Percentiles rank a stretch among this genome's conserved stretches.
phyloP scores from a whole-genome alignment of 441 rosid genomes.

The Pelargonium citronellum region DNA sequence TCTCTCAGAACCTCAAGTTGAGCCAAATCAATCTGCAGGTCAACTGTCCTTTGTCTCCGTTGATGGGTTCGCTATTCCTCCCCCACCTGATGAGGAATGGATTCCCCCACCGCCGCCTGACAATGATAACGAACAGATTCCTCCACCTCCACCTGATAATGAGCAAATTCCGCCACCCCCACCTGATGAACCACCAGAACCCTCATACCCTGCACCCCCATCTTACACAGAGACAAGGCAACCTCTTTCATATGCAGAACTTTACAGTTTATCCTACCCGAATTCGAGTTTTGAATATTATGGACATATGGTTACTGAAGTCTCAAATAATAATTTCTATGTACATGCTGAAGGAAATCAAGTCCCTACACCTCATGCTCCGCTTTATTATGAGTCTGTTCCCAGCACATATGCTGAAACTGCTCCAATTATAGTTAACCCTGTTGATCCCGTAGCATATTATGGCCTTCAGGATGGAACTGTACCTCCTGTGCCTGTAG shows the following conservation, averaged over 20 bases:
- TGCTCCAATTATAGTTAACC: constrained; percentile 39
- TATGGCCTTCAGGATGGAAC: constrained; percentile 50
- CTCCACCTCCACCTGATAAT: constrained; percentile 78
- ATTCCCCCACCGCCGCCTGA: constrained; percentile 84
- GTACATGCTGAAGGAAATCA: constrained; percentile 65
- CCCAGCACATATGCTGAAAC: constrained; percentile 51
- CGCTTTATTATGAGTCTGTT: constrained; percentile 51
- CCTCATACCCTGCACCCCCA: constrained; percentile 37
- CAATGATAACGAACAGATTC: constrained; percentile 41
- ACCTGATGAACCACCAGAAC: constrained; percentile 61
- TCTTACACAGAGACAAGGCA: constrained; percentile 48
- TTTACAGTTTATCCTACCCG: constrained; percentile 50
- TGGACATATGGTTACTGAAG: constrained; percentile 34
- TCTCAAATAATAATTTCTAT: constrained; percentile 44
- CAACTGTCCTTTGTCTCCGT: constrained; percentile 22
- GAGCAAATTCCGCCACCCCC: constrained; percentile 49
- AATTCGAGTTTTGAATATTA: constrained; percentile 52
- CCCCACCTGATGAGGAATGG: constrained; percentile 78
- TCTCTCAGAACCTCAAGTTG: constrained; percentile 27
- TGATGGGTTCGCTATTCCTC: constrained; percentile 40
- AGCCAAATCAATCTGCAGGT: constrained; percentile 35
- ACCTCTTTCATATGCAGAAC: constrained; percentile 43
- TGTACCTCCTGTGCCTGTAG: constrained; percentile 41
- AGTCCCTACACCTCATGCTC: constrained; percentile 42
- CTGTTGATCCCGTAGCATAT: constrained; percentile 43